phyloP scores from a whole-genome alignment of 192 early-diverging fungal species.

The Umbelopsis vinacea region DNA sequence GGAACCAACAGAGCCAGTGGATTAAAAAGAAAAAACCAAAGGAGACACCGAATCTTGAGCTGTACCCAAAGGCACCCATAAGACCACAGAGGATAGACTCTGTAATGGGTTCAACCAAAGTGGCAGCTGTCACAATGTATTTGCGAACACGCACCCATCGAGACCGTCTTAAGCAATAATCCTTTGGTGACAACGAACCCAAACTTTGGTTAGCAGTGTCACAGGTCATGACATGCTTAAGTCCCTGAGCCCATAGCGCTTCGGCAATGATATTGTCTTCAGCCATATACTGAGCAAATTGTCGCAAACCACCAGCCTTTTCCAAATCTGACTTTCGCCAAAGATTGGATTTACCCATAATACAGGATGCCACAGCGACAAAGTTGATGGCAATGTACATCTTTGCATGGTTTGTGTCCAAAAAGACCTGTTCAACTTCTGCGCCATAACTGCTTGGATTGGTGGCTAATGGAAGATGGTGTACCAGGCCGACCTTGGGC shows the following conservation, averaged over 20 bases:
- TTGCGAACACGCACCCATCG: slow-evolving; percentile 95
- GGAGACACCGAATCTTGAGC: slow-evolving; percentile 44
- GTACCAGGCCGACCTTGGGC: slow-evolving; percentile 87
- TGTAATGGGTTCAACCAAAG: slow-evolving; percentile 90
- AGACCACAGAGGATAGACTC: slow-evolving; percentile 84
- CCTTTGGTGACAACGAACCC: slow-evolving; percentile 70
- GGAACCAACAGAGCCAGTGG: slow-evolving; percentile 37
- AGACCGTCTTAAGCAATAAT: slow-evolving; percentile 84
- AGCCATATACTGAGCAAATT: slow-evolving; percentile 90
- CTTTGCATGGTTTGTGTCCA: slow-evolving; percentile 91
- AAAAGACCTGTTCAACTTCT: slow-evolving; percentile 84
- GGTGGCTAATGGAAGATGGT: slow-evolving; percentile 89
- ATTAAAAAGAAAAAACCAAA: slow-evolving; percentile 32
- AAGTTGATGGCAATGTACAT: slow-evolving; percentile 96
- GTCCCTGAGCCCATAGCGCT: slow-evolving; percentile 78
- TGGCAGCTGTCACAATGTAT: slow-evolving; percentile 89
- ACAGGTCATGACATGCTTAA: slow-evolving; percentile 83
- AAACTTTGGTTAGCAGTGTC: slow-evolving; percentile 88
- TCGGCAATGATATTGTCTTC: slow-evolving; percentile 96
- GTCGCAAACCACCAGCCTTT: slow-evolving; percentile 75
- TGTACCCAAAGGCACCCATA: slow-evolving; percentile 71
- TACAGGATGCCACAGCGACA: slow-evolving; percentile 79
- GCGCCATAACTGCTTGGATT: slow-evolving; percentile 74
- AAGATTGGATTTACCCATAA: slow-evolving; percentile 95
- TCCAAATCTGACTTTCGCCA: slow-evolving; percentile 86